Evolutionary conservation across 179 eudicot genomes (phyloP).

Genomic region (Spinacia oleracea): DNA sequence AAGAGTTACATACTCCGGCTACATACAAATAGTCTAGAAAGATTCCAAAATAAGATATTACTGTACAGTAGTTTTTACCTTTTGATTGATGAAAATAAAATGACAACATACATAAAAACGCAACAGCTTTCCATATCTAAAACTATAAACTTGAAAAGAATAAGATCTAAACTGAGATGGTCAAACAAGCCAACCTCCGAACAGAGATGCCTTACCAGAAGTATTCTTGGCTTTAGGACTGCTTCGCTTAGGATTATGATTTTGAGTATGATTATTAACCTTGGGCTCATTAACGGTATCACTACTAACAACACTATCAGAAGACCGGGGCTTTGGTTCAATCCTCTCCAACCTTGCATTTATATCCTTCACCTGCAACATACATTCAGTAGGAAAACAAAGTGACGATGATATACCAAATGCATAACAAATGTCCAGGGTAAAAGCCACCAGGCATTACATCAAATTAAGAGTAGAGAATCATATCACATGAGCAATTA

Average conservation of each 20-base stretch:
- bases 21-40: conserved; percentile 4
- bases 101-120: no score
- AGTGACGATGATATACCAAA: no score
- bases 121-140: no score
- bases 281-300: conserved; percentile 52
- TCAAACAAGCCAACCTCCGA: conserved; percentile 69
- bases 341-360: no score
- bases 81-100: no score
- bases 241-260: conserved; percentile 68
- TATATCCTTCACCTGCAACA: no score
- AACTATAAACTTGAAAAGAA: no score
- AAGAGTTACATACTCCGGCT: not conserved
- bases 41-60: not conserved
- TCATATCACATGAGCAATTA: no score
- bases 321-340: conserved; percentile 73
- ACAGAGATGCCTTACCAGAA: conserved; percentile 66
- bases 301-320: conserved; percentile 53
- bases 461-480: no score
- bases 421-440: no score
- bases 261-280: conserved; percentile 42
- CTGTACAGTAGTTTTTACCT: not conserved
- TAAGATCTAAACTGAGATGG: conserved; percentile 8
- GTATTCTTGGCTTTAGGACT: conserved; percentile 85
- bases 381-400: no score
- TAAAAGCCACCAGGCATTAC: no score